phyloP scores from a whole-genome alignment of 2,329 filamentous ascomycete genomes.

The Botrytis fragariae region DNA sequence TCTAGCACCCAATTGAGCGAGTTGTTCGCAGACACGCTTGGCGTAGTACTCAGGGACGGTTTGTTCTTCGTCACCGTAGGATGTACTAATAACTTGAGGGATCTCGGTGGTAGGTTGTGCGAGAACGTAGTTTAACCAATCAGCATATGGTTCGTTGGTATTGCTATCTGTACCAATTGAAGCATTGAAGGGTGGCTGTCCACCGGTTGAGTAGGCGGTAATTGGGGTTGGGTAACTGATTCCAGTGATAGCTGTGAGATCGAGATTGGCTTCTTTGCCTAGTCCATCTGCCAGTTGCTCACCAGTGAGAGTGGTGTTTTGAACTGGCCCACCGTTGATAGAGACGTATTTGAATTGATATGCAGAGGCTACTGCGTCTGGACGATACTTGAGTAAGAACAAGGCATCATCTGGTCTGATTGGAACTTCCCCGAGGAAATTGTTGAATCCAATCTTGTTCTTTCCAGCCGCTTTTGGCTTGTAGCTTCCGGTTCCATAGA shows the following conservation, averaged over 20 bases:
- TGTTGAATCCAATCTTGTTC: conserved; percentile 32
- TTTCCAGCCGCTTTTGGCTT: conserved; percentile 23
- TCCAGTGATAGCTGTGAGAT: conserved; percentile 53
- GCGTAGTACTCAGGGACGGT: conserved; percentile 54
- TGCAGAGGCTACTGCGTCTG: conserved; percentile 25
- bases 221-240: conserved; percentile 54
- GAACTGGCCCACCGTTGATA: conserved; percentile 25
- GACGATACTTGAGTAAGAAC: conserved; percentile 30
- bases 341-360: conserved; percentile 23
- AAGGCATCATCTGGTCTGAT: conserved; percentile 27
- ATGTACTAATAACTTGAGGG: conserved; percentile 56
- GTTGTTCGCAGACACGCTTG: conserved; percentile 51
- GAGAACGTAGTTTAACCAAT: conserved; percentile 52
- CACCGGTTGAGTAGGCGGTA: conserved; percentile 54
- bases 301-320: conserved; percentile 25
- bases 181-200: conserved; percentile 51
- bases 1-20: conserved; percentile 53
- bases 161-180: conserved; percentile 37
- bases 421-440: conserved; percentile 29
- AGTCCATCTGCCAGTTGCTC: conserved; percentile 19
- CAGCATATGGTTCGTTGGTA: conserved; percentile 57
- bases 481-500: conserved; percentile 29
- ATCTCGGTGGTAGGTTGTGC: conserved; percentile 42
- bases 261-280: conserved; percentile 53
- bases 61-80: conserved; percentile 59